These are phyloP conservation scores for Delitschia confertaspora DNA, from an alignment of 495 filamentous ascomycete species.

Conservation along the genomic window DNA sequence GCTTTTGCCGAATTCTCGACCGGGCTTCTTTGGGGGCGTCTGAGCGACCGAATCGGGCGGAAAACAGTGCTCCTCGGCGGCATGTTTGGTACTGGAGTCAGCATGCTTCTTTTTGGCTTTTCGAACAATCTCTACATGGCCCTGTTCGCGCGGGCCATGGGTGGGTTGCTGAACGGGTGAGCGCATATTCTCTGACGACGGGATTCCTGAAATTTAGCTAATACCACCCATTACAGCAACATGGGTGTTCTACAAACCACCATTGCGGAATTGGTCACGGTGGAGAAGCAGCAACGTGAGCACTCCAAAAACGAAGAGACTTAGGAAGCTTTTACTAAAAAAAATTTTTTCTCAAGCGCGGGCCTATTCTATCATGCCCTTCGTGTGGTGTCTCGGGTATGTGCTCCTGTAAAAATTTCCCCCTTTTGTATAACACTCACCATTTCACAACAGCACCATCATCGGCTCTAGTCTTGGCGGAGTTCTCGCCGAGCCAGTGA, in stretches of 20 bases:
- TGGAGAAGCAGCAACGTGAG: conserved; percentile 83
- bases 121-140: conserved; percentile 75
- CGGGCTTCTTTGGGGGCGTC: conserved; percentile 80
- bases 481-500: conserved; percentile 75
- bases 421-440: conserved; percentile 3
- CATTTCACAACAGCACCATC: conserved; percentile 48
- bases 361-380: conserved; percentile 94
- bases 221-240: conserved; percentile 44
- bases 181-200: no score
- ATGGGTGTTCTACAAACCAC: conserved; percentile 94
- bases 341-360: conserved; percentile 45
- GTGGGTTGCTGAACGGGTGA: conserved; percentile 86
- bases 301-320: conserved; percentile 19
- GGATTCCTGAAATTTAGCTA: conserved; percentile 11
- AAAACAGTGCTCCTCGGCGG: conserved; percentile 89
- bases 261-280: conserved; percentile 82
- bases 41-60: conserved; percentile 86
- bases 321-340: background rate
- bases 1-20: conserved; percentile 91
- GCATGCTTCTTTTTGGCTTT: conserved; percentile 91
- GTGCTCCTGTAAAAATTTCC: conserved; percentile 2
- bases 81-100: conserved; percentile 78
- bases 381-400: conserved; percentile 90
- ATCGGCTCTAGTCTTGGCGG: conserved; percentile 87
- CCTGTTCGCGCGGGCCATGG: conserved; percentile 76